Percentiles rank a stretch among this genome's conserved stretches.
These are phyloP conservation scores for Xanthoparmelia taractica DNA, from an alignment of 495 filamentous ascomycete genomes.

Conservation along the genomic window DNA sequence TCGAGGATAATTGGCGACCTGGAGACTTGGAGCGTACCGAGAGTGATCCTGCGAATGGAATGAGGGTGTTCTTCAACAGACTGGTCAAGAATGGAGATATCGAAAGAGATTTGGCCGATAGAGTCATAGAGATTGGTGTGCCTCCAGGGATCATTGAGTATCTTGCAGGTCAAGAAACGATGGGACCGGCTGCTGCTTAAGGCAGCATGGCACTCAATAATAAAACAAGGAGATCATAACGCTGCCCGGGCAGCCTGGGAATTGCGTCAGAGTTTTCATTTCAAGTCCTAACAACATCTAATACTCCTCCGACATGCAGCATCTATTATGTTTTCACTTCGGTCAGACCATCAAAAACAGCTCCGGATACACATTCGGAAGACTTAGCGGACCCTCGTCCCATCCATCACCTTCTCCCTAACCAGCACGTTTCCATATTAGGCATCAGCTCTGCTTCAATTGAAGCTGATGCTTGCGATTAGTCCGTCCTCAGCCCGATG, in stretches of 20 bases:
- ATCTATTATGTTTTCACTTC: not conserved
- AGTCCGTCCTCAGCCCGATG: not conserved
- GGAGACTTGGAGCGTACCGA: conserved; percentile 3
- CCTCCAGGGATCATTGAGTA: not conserved
- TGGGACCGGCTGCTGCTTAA: not conserved
- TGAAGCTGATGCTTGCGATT: not conserved
- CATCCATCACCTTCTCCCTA: not conserved
- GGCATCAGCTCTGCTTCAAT: not conserved
- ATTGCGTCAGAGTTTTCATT: not conserved
- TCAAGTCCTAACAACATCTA: not conserved
- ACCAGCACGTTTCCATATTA: not conserved
- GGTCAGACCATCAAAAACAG: not conserved
- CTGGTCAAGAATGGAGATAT: not conserved
- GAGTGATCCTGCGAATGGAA: not conserved
- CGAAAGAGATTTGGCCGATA: not conserved
- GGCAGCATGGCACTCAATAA: not conserved
- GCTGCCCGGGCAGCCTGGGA: not conserved
- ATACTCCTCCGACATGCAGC: not conserved
- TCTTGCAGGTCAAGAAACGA: not conserved
- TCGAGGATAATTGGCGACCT: not conserved
- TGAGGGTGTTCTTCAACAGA: not conserved
- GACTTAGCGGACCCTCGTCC: no score
- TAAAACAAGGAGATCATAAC: not conserved
- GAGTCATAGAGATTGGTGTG: not conserved
- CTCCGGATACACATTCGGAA: not conserved